phyloP scores from a whole-genome alignment of 306 rosid species.

The Rosa persica region DNA sequence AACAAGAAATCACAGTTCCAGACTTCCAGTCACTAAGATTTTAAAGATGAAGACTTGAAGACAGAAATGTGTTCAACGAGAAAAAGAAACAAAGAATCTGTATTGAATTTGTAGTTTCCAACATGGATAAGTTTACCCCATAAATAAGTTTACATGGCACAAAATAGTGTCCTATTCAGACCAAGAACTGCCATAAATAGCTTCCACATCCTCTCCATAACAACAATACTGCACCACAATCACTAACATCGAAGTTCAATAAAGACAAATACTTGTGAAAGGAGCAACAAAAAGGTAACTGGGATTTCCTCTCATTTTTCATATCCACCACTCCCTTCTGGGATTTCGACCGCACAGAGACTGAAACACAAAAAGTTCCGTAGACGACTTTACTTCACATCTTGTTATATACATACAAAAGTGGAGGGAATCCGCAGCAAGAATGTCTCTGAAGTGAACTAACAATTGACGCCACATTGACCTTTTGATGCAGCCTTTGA shows the following conservation, averaged over 20 bases:
- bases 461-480: conserved; percentile 84
- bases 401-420: conserved; percentile 47
- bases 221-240: conserved; percentile 37
- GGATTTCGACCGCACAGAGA: neutral
- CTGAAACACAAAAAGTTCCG: conserved; percentile 18
- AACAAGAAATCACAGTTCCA: neutral
- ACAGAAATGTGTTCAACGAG: neutral
- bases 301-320: neutral
- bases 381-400: conserved; percentile 25
- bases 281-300: neutral
- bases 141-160: neutral
- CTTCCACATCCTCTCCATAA: conserved; percentile 26
- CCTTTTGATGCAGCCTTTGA: conserved; percentile 45
- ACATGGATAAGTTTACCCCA: neutral
- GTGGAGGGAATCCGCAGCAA: conserved; percentile 13
- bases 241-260: conserved; percentile 20
- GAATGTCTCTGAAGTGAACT: conserved; percentile 25
- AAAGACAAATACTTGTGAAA: conserved; percentile 3
- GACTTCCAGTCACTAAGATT: neutral
- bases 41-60: neutral
- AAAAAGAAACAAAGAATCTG: conserved; percentile 1
- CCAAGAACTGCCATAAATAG: conserved; percentile 10
- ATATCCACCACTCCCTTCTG: conserved; percentile 12
- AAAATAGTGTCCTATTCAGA: neutral
- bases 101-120: conserved; percentile 14